A percentile compares a stretch with the other conserved stretches of the same genome.
These are phyloP conservation scores for Tricholoma terreum DNA, from an alignment of 768 basidiomycete genomes.

Conservation along the genomic window DNA sequence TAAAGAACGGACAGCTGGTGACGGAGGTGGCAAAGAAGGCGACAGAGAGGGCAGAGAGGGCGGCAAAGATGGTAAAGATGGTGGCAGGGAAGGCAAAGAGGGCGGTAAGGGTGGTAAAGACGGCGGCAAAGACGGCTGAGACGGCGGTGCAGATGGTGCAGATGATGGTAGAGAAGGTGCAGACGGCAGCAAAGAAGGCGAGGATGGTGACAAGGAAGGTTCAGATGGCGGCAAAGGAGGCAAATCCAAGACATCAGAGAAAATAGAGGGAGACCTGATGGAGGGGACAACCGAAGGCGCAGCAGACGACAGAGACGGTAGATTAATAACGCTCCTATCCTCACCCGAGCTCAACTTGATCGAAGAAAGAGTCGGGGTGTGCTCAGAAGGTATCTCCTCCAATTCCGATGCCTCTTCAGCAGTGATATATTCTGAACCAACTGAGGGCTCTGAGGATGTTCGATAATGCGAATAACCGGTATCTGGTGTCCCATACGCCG, in stretches of 20 bases:
- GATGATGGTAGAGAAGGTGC: slow-evolving; percentile 19
- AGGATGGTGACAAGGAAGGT: not conserved
- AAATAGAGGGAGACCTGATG: slow-evolving; percentile 15
- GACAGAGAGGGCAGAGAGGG: slow-evolving; percentile 13
- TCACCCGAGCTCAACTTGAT: slow-evolving; percentile 31
- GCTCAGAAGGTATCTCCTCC: slow-evolving; percentile 40
- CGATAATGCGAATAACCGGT: slow-evolving; percentile 24
- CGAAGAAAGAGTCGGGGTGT: slow-evolving; percentile 39
- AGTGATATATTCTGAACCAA: slow-evolving; percentile 45
- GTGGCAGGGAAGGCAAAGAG: not conserved
- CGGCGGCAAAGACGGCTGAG: not conserved
- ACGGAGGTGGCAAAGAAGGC: slow-evolving; percentile 9
- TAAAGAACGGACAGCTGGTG: slow-evolving; percentile 17
- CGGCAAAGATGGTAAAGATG: slow-evolving; percentile 9
- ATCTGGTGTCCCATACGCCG: slow-evolving; percentile 33
- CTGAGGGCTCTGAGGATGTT: slow-evolving; percentile 26
- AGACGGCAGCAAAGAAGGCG: slow-evolving; percentile 15
- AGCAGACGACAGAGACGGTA: slow-evolving; percentile 12
- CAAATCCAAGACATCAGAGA: not conserved
- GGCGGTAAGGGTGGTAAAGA: not conserved
- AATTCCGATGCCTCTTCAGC: slow-evolving; percentile 41
- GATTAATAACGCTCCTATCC: slow-evolving; percentile 18
- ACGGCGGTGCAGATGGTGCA: slow-evolving; percentile 11
- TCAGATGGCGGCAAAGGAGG: slow-evolving; percentile 6
- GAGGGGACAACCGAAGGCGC: slow-evolving; percentile 12